Evolutionary conservation across 768 basidiomycete species (phyloP).

Genomic region (Chalciporus chontae): DNA sequence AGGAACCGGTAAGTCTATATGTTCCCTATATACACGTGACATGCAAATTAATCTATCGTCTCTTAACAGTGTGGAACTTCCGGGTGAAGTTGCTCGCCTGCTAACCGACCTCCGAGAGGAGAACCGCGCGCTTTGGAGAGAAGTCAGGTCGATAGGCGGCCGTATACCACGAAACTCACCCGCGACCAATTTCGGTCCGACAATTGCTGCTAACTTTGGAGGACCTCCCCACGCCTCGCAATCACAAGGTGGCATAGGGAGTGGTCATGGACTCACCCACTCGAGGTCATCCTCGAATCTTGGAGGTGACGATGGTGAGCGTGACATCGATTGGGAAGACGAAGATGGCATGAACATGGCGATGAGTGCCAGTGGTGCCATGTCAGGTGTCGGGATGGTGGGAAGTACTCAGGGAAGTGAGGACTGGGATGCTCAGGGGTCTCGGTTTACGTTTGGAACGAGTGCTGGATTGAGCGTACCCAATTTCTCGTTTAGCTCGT

Average conservation of each 20-base stretch:
- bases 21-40: not conserved
- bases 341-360: slow-evolving; percentile 20
- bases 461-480: slow-evolving; percentile 12
- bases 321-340: slow-evolving; percentile 29
- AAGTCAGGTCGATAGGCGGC: slow-evolving; percentile 19
- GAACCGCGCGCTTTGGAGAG: slow-evolving; percentile 55
- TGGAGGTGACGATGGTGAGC: slow-evolving; percentile 23
- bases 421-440: slow-evolving; percentile 23
- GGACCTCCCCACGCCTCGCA: slow-evolving; percentile 4
- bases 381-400: slow-evolving; percentile 13
- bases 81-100: slow-evolving; percentile 60
- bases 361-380: not conserved
- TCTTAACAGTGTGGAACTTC: slow-evolving; percentile 67
- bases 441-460: slow-evolving; percentile 14
- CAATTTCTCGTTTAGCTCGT: slow-evolving; percentile 8
- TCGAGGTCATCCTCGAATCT: slow-evolving; percentile 29
- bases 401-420: slow-evolving; percentile 17
- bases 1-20: slow-evolving; percentile 22
- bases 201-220: slow-evolving; percentile 7
- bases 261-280: slow-evolving; percentile 18
- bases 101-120: slow-evolving; percentile 70
- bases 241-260: slow-evolving; percentile 8
- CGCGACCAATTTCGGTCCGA: not conserved
- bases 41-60: slow-evolving; percentile 1
- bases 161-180: slow-evolving; percentile 18